Evolutionary conservation across 2,329 filamentous ascomycete species (phyloP).

Genomic region (Aspergillus pseudotamarii): DNA sequence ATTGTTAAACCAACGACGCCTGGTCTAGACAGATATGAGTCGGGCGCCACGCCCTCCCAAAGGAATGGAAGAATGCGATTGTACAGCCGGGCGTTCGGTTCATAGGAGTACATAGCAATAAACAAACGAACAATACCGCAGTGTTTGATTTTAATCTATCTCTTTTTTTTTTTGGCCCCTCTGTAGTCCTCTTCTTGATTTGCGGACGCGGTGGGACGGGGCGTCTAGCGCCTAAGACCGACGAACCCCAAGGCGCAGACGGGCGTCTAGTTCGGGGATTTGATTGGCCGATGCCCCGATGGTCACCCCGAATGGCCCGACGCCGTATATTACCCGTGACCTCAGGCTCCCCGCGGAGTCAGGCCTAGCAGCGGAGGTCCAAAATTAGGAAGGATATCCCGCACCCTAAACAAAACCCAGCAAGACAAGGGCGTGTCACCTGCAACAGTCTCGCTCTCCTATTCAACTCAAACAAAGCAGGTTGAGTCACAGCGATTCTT

Average conservation of each 20-base stretch:
- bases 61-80: slow-evolving; percentile 12
- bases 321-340: slow-evolving; percentile 1
- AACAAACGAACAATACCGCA: not conserved
- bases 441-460: not conserved
- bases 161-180: not conserved
- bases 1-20: not conserved
- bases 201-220: not conserved
- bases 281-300: not conserved
- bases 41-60: not conserved
- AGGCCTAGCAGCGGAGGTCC: not conserved
- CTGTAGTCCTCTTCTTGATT: not conserved
- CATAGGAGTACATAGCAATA: slow-evolving; percentile 17
- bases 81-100: slow-evolving; percentile 16
- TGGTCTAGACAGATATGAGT: not conserved
- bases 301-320: slow-evolving; percentile 2
- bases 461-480: not conserved
- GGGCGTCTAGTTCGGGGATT: not conserved
- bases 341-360: not conserved
- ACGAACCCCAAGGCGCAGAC: slow-evolving; percentile 4
- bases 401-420: not conserved
- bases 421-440: not conserved
- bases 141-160: not conserved
- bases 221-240: slow-evolving; percentile 8
- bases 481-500: not conserved
- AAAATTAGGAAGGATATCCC: not conserved